Evolutionary conservation across 1,284 basidiomycete species (phyloP).

Genomic region (Ustilago loliicola): DNA sequence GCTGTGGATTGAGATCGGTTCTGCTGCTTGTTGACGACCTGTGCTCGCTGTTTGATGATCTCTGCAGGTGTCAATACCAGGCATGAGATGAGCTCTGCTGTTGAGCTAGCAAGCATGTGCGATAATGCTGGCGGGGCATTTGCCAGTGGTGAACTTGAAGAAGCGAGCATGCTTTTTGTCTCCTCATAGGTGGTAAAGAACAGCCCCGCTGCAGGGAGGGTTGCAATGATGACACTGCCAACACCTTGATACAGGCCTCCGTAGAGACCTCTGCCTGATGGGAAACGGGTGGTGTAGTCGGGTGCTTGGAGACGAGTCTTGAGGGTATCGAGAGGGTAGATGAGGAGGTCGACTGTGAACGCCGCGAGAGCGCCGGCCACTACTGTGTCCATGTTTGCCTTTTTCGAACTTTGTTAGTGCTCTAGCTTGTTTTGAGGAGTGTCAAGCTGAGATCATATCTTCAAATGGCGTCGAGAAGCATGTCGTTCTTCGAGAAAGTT

Average conservation of each 20-base stretch:
- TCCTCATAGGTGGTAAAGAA: slow-evolving; percentile 65
- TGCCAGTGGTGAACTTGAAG: slow-evolving; percentile 39
- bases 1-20: neutral
- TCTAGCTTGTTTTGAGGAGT: too few species aligned
- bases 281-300: slow-evolving; percentile 78
- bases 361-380: slow-evolving; percentile 64
- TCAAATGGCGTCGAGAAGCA: neutral
- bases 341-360: slow-evolving; percentile 80
- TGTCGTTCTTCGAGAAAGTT: neutral
- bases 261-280: slow-evolving; percentile 83
- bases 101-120: slow-evolving; percentile 52
- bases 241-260: slow-evolving; percentile 92
- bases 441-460: neutral
- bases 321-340: slow-evolving; percentile 96
- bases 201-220: slow-evolving; percentile 81
- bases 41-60: slow-evolving; percentile 63
- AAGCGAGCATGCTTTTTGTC: slow-evolving; percentile 48
- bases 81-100: slow-evolving; percentile 63
- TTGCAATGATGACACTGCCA: slow-evolving; percentile 95
- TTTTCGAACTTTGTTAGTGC: too few species aligned
- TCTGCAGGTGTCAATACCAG: slow-evolving; percentile 62
- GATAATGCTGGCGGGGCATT: slow-evolving; percentile 43
- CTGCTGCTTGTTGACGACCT: slow-evolving; percentile 56
- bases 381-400: slow-evolving; percentile 43
- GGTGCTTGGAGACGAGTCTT: slow-evolving; percentile 94